These are phyloP conservation scores for Daldinia childiae DNA, from an alignment of 495 filamentous ascomycete species.

Conservation along the genomic window DNA sequence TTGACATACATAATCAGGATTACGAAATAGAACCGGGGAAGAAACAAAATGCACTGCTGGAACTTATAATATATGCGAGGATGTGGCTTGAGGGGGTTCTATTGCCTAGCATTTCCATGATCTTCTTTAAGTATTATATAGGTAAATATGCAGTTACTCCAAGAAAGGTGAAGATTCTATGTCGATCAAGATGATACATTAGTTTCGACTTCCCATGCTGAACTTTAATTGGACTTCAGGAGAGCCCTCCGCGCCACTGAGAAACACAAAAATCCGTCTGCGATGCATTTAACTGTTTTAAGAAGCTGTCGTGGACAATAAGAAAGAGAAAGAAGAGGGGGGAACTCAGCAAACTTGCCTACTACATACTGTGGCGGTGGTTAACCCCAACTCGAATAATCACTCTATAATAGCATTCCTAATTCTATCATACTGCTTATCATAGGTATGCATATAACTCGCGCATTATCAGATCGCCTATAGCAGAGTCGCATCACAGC, in stretches of 20 bases:
- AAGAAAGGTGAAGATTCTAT: constrained; percentile 15
- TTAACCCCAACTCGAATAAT: background rate
- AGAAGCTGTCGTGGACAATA: constrained; percentile 4
- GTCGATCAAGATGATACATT: constrained; percentile 24
- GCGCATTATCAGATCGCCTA: background rate
- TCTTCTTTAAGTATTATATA: background rate
- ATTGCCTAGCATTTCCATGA: background rate
- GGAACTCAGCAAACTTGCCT: too few relatives aligned
- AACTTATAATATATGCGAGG: background rate
- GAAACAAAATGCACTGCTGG: background rate
- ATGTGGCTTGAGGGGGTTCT: background rate
- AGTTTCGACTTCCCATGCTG: background rate
- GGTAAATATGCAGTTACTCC: background rate
- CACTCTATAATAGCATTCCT: background rate
- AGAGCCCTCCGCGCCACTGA: constrained; percentile 14
- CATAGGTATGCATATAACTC: background rate
- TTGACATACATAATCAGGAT: background rate
- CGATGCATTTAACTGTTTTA: background rate
- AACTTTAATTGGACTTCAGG: constrained; percentile 13
- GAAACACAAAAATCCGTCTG: background rate
- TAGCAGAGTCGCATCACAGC: background rate
- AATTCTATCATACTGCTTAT: background rate
- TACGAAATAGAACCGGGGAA: background rate
- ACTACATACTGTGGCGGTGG: background rate
- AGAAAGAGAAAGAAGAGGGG: too few relatives aligned